Base-by-base conservation (phyloP, 257 asterid genomes). In the Leonotis leonurus region DNA sequence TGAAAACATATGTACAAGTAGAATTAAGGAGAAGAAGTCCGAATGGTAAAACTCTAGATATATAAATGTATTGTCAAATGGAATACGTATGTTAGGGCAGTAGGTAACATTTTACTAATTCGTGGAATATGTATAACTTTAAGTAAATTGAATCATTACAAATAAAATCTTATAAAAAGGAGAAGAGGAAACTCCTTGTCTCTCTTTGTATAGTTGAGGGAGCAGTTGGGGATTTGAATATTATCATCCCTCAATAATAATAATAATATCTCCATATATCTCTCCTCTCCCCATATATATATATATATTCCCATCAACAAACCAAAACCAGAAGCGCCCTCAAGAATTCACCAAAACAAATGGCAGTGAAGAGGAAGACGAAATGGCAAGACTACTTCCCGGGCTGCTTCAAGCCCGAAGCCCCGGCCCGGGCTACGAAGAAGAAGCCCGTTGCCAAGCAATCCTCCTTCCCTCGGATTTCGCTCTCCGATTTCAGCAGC, bases 401-500 rank as follows among this genome's bases (percentile, higher is more conserved):
- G 1, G 73, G 74, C 8, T 92, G 95, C 57, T 79, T 77, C 81
- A 81, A 74, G 71, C 14, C 76, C 6, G 76, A 69, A 8, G 29
- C 54, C 14, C 46, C 84, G 14, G 65, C 35, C 61, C 75, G 65
- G 41, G 52, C 58, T 10, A n/a, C n/a, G n/a, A 43, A 70, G 66
- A 75, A 80, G 41, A 58, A 66, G 24, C n/a, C n/a, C n/a, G n/a
- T n/a, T n/a, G n/a, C n/a, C n/a, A 64, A 74, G 26, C 85, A 74
- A 16, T 7, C 61, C 2, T 91, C 95, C 1, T 78, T 82, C 30
- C 86, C 64, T 32, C 64, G 95, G 72, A 78, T 86, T 8, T 82
- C 93, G 2, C 8, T 80, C 3, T 43, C 82, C 33, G 96, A 91
- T 43, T 65, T 84, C 0, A 88, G 98, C 71, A n/a, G n/a, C n/a